Base-by-base conservation (phyloP, 164 flowering plant genomes). In the Hamamelis virginiana region DNA sequence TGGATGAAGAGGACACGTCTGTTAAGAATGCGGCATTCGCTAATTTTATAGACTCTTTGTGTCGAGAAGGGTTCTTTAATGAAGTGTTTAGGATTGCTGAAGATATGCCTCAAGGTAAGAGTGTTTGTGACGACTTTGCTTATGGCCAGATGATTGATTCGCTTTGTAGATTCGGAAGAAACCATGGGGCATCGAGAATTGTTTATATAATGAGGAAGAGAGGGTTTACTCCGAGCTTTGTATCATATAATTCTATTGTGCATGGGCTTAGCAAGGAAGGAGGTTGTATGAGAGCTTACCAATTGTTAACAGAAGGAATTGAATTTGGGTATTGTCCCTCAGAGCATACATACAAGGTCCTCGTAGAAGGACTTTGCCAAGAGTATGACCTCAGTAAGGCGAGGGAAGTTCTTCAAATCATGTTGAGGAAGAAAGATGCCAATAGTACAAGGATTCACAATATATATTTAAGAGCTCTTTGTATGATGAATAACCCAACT, bases 181-280 rank as follows among this genome's bases (percentile, higher is more conserved):
- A 78, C 73, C 93, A 95, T 71, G 97, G 88, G n/a, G 97, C 99
- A 10, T 87, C 99, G 1, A 84, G 97, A 80, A 81, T 95, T 73
- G 86, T 87, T 26, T 95, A 95, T 71, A 85, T 91, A 67, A 92
- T 92, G 97, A 87, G 85, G 62, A 91, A 84, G 72, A 82, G 77
- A 69, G 91, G 96, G 8, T 73, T 81, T 55, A 59, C 47, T 41
- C 97, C 97, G 9, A 81, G 96, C 61, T 48, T 76, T 60, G 77
- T 79, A 14, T 91, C 91, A 0, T 92, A 91, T 70, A 90, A 92
- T 76, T 74, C 81, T 63, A 89, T 92, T 65, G 65, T 95, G 4
- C 97, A 92, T 74, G 97, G 96, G 21, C 84, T 95, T 3, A 76
- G 88, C 75, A 84, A 80, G 67, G 87, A 86, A 21, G 94, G 96